These are phyloP conservation scores for Fusarium pilosicola DNA, from an alignment of 2,329 filamentous ascomycete species.

Conservation along the genomic window DNA sequence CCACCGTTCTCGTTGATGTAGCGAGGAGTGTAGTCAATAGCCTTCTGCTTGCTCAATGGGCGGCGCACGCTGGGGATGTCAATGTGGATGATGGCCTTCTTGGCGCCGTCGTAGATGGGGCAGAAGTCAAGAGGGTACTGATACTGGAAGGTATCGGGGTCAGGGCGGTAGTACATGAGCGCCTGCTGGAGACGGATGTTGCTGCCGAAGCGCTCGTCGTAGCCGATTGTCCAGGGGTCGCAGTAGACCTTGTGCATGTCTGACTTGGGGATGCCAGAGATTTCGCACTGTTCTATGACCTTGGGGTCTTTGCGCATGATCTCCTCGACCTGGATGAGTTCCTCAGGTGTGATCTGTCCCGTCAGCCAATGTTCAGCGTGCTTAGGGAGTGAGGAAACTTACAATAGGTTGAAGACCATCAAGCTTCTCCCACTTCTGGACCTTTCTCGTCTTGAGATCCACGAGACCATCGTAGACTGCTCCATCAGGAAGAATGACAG, in stretches of 20 bases:
- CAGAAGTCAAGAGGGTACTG: constrained; percentile 93
- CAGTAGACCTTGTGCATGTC: constrained; percentile 98
- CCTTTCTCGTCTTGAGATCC: constrained; percentile 72
- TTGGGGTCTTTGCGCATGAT: constrained; percentile 80
- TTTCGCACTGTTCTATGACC: constrained; percentile 89
- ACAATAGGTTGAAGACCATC: constrained; percentile 84
- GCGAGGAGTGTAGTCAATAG: constrained; percentile 83
- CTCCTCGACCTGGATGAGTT: constrained; percentile 82
- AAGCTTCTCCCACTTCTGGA: constrained; percentile 79
- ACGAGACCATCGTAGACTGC: constrained; percentile 87
- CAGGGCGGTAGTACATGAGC: constrained; percentile 92
- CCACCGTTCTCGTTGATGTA: constrained; percentile 79
- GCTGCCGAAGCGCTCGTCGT: constrained; percentile 88
- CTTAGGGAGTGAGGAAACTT: constrained; percentile 39
- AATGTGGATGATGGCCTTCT: constrained; percentile 81
- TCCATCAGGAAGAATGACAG: constrained; percentile 81
- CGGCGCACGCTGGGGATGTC: constrained; percentile 82
- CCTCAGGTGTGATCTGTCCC: constrained; percentile 85
- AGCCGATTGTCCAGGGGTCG: constrained; percentile 96
- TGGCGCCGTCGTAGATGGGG: constrained; percentile 87
- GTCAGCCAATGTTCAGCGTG: constrained; percentile 7
- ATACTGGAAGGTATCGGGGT: constrained; percentile 89
- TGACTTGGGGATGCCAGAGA: constrained; percentile 80
- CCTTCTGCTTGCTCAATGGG: constrained; percentile 75
- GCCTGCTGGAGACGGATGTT: constrained; percentile 86